Conservation (phyloP, 805 yeast species). For the Metschnikowia kunwiensis region DNA sequence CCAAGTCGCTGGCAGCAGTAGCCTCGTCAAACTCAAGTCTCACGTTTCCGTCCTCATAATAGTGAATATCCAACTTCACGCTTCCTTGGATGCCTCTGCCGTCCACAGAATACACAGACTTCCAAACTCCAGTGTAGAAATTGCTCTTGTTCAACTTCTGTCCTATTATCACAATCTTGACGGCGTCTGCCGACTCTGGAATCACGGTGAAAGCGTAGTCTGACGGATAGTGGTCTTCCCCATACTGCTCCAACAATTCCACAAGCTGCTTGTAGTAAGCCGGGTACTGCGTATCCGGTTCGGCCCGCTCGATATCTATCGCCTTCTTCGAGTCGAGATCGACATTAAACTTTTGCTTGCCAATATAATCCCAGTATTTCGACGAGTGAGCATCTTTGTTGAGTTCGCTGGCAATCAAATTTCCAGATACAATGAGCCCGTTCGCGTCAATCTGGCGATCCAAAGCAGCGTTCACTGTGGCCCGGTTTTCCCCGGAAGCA, state of each 20-base stretch:
- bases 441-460: conserved; percentile 28
- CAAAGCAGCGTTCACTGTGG: conserved; percentile 27
- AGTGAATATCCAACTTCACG: conserved; percentile 74
- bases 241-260: conserved; percentile 46
- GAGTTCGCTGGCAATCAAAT: conserved; percentile 31
- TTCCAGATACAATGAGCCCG: conserved; percentile 29
- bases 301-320: conserved; percentile 49
- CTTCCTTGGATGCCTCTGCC: conserved; percentile 45
- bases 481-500: conserved; percentile 19
- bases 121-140: conserved; percentile 90
- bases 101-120: conserved; percentile 53
- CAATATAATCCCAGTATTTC: conserved; percentile 52
- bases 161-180: conserved; percentile 61
- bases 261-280: conserved; percentile 29
- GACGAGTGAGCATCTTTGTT: conserved; percentile 34
- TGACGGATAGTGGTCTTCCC: conserved; percentile 65
- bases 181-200: conserved; percentile 29
- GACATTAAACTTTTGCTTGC: conserved; percentile 51
- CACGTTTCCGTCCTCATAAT: conserved; percentile 95
- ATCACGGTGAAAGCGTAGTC: conserved; percentile 43
- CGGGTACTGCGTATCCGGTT: conserved; percentile 26
- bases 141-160: conserved; percentile 70
- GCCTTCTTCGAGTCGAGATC: conserved; percentile 51
- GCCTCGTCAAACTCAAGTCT: conserved; percentile 52
- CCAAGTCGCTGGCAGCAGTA: conserved; percentile 22